Conservation (phyloP, 2,329 filamentous ascomycete genomes). For the Ophiocordyceps australis region DNA sequence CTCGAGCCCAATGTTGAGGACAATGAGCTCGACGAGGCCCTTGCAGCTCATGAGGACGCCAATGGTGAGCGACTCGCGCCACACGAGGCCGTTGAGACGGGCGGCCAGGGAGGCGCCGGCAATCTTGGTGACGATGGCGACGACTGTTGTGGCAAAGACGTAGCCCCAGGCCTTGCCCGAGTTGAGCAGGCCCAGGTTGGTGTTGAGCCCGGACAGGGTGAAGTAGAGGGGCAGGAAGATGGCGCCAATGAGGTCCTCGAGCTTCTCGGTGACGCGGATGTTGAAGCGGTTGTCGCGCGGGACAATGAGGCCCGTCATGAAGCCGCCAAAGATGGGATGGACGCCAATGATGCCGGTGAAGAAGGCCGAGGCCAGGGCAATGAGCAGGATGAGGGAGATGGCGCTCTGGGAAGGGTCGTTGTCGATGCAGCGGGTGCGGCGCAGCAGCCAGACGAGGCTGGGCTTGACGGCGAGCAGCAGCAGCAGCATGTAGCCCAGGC, state of each 20-base stretch:
- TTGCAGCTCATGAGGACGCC: slow-evolving; percentile 94
- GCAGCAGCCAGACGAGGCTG: slow-evolving; percentile 54
- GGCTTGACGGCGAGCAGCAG: slow-evolving; percentile 58
- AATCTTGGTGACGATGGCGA: slow-evolving; percentile 77
- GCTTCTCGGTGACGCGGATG: slow-evolving; percentile 82
- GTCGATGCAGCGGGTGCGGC: slow-evolving; percentile 58
- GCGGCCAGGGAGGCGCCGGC: slow-evolving; percentile 68
- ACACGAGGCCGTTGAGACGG: slow-evolving; percentile 56
- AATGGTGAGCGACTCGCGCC: slow-evolving; percentile 80
- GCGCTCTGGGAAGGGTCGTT: slow-evolving; percentile 79
- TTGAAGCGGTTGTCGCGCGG: slow-evolving; percentile 81
- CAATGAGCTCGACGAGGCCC: slow-evolving; percentile 83
- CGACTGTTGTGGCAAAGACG: slow-evolving; percentile 61
- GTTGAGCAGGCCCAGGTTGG: slow-evolving; percentile 69
- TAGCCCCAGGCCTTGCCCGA: slow-evolving; percentile 78
- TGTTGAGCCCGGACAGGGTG: slow-evolving; percentile 76
- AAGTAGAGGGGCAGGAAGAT: slow-evolving; percentile 87
- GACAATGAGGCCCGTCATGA: slow-evolving; percentile 75
- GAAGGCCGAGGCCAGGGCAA: slow-evolving; percentile 65
- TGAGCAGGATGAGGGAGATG: slow-evolving; percentile 63
- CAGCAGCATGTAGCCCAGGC: slow-evolving; percentile 58
- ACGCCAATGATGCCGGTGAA: slow-evolving; percentile 84
- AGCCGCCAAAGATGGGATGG: slow-evolving; percentile 87
- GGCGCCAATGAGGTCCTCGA: slow-evolving; percentile 75
- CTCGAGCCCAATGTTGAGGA: slow-evolving; percentile 68